Base-by-base conservation (phyloP, 1,284 basidiomycete species). In the Anthracocystis setariae region DNA sequence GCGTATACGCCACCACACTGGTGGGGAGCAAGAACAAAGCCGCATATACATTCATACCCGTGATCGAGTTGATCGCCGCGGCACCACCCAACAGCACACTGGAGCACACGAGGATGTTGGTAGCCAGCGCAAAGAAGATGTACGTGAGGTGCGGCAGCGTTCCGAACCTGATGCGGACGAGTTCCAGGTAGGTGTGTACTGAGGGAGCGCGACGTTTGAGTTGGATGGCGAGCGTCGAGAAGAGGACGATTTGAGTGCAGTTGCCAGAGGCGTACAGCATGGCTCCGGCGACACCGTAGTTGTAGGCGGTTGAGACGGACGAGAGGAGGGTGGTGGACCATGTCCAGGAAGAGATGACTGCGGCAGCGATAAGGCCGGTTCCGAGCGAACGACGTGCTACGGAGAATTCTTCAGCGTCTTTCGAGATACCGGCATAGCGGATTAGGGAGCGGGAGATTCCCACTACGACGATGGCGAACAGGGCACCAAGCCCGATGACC, bases 251-350 rank as follows among this genome's bases (percentile, higher is more conserved):
- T 46, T 76, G 74, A 7, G 64, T 70, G 53, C 76, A 75, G 43
- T 77, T 77, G 4, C 73, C 75, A 5, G 73, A 74, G 3, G 74
- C 78, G 52, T 77, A 80, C 24, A 78, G 63, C 50, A 74, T 64
- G 13, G 77, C 76, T 8, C 78, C 78, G 2, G 73, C 73, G 1
- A 79, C 67, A 33, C 78, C 78, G 46, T 77, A 79, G 40, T 74
- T 76, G 71, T 80, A 80, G 1, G 75, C 74, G 5, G 76, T 74
- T 0, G 65, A 67, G 7, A 71, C 68, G 4, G 65, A 71, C 1
- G 72, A 75, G 4, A 80, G 67, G 4, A 80, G 70, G 9, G 79
- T 77, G 1, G 74, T 78, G 9, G 76, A 75, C 79, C 79, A 80
- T 0, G 68, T 74, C 78, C 78, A 80, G 3, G 68, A 73, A 12